Percentiles rank a stretch among this genome's conserved stretches.
Evolutionary conservation across 352 stramenopile genomes (phyloP).

Genomic region (Phytophthora sojae): DNA sequence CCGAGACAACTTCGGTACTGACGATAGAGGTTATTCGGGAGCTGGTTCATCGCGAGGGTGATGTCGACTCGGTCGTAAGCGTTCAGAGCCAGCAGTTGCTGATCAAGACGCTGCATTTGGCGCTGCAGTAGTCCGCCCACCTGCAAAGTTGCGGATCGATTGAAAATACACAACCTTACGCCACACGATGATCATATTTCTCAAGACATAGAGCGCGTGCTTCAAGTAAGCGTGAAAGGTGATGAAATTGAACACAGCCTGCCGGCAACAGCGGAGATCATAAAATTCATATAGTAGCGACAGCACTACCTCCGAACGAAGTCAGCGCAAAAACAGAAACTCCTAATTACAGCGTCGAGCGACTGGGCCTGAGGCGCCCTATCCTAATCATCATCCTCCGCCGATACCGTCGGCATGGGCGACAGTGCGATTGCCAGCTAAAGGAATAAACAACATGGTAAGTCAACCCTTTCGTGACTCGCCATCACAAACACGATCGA

Average conservation of each 20-base stretch:
- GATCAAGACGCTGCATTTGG: constrained; percentile 79
- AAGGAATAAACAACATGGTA: constrained; percentile 3
- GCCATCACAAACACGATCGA: not conserved
- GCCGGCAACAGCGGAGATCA: constrained; percentile 27
- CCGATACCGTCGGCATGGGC: constrained; percentile 54
- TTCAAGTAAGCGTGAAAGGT: not conserved
- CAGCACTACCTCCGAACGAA: constrained; percentile 39
- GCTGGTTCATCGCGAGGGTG: constrained; percentile 61
- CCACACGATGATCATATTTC: not conserved
- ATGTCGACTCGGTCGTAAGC: constrained; percentile 57
- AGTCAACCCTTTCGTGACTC: constrained; percentile 9
- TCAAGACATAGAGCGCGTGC: not conserved
- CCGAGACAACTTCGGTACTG: constrained; percentile 35
- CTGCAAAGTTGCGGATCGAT: not conserved
- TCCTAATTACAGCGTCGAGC: constrained; percentile 43
- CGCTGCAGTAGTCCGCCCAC: constrained; percentile 40
- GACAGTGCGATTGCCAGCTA: constrained; percentile 78
- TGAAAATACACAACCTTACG: constrained; percentile 26
- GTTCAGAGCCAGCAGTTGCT: constrained; percentile 66
- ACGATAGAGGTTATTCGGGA: constrained; percentile 74
- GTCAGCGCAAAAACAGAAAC: constrained; percentile 37
- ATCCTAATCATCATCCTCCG: constrained; percentile 63
- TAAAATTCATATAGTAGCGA: constrained; percentile 42
- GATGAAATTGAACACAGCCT: constrained; percentile 15
- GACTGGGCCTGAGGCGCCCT: constrained; percentile 20